phyloP scores from a whole-genome alignment of 352 stramenopile species.

The Phytophthora boehmeriae region DNA sequence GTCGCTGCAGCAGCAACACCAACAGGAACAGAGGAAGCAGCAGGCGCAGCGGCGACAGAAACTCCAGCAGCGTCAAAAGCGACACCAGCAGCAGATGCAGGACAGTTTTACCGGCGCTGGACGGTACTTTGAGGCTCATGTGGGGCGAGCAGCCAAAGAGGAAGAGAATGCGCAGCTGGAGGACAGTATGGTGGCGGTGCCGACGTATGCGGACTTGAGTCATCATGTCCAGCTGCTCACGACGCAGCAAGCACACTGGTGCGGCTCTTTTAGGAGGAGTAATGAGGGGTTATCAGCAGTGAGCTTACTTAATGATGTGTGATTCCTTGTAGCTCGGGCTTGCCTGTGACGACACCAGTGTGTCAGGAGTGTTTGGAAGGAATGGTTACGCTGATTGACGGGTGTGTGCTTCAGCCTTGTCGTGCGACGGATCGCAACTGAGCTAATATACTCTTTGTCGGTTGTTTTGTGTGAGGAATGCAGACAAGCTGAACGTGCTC shows the following conservation, averaged over 20 bases:
- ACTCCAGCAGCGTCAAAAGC: conserved; percentile 25
- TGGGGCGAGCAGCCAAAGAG: conserved; percentile 20
- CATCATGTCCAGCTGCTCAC: conserved; percentile 77
- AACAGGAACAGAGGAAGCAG: conserved; percentile 35
- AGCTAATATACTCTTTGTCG: neutral
- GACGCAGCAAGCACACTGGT: conserved; percentile 77
- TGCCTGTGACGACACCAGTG: conserved; percentile 64
- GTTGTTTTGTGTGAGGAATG: neutral
- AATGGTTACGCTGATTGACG: conserved; percentile 78
- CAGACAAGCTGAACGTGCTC: conserved; percentile 70
- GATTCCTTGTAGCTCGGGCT: conserved; percentile 41
- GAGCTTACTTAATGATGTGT: conserved; percentile 4
- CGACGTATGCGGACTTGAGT: conserved; percentile 75
- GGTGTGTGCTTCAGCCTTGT: conserved; percentile 22
- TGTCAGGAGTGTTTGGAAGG: conserved; percentile 80
- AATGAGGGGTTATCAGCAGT: neutral
- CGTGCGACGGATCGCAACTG: neutral
- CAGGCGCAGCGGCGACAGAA: conserved; percentile 34
- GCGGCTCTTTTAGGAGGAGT: neutral
- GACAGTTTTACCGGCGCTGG: conserved; percentile 31
- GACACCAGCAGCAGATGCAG: conserved; percentile 34
- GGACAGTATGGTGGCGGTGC: conserved; percentile 67
- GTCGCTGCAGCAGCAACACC: conserved; percentile 48
- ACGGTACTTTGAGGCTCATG: conserved; percentile 27
- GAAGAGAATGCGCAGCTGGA: conserved; percentile 36